Percentiles rank a stretch among this genome's conserved stretches.
Evolutionary conservation across 2,329 filamentous ascomycete species (phyloP).

Genomic region (Fusarium sp.): DNA sequence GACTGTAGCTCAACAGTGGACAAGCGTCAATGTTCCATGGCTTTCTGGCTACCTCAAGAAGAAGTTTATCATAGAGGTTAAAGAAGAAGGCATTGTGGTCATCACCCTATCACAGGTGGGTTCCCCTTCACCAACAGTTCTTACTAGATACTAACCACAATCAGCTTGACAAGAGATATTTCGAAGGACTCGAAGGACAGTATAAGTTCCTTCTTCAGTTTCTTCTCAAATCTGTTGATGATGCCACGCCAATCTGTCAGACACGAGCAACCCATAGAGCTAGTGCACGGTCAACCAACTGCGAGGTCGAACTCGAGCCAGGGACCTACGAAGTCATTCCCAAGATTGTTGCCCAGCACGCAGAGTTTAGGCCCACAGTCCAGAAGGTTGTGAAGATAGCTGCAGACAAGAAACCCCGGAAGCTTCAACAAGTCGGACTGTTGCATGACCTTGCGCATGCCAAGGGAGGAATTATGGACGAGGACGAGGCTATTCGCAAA

Average conservation of each 20-base stretch:
- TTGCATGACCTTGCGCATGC: constrained; percentile 72
- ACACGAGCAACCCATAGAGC: constrained; percentile 33
- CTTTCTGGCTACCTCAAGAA: constrained; percentile 58
- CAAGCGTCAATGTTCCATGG: constrained; percentile 57
- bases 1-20: constrained; percentile 60
- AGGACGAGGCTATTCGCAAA: constrained; percentile 54
- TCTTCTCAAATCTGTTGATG: constrained; percentile 47
- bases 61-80: constrained; percentile 57
- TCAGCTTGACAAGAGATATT: constrained; percentile 60
- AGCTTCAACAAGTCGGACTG: constrained; percentile 70
- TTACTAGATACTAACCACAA: constrained; percentile 9
- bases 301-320: constrained; percentile 77
- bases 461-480: constrained; percentile 65
- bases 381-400: constrained; percentile 68
- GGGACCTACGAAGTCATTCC: constrained; percentile 77
- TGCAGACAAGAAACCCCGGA: constrained; percentile 65
- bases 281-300: constrained; percentile 72
- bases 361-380: constrained; percentile 59
- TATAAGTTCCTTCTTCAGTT: constrained; percentile 58
- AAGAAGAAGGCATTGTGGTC: constrained; percentile 55
- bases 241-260: constrained; percentile 35
- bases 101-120: constrained; percentile 56
- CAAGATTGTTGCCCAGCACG: constrained; percentile 70
- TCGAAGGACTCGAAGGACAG: constrained; percentile 57
- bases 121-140: not conserved